These are phyloP conservation scores for Corchorus capsularis DNA, from an alignment of 345 rosid genomes.

Conservation along the genomic window DNA sequence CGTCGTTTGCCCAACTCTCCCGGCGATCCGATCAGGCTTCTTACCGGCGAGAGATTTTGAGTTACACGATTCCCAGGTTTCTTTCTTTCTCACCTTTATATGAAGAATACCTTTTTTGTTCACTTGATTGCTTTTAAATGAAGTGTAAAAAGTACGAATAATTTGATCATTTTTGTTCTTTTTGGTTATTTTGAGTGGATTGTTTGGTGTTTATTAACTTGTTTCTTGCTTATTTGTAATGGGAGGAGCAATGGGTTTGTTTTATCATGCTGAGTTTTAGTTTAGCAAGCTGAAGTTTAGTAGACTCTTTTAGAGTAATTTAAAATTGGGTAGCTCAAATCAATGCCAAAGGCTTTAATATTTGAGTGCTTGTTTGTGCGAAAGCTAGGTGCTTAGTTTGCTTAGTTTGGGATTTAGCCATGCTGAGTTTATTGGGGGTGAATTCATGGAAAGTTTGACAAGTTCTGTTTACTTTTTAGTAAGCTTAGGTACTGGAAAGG, in stretches of 20 bases:
- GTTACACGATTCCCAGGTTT: slow-evolving; percentile 12
- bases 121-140: background rate
- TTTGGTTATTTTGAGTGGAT: background rate
- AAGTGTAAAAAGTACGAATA: background rate
- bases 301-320: slow-evolving; percentile 1
- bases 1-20: background rate
- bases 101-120: background rate
- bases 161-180: background rate
- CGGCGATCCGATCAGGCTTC: slow-evolving; percentile 15
- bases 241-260: background rate
- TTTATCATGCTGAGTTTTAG: slow-evolving; percentile 10
- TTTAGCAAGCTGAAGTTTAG: slow-evolving; percentile 1
- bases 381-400: slow-evolving; percentile 1
- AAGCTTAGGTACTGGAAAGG: background rate
- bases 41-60: slow-evolving; percentile 9
- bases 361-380: background rate
- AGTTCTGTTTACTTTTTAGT: background rate
- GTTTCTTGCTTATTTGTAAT: background rate
- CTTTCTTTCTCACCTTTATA: background rate
- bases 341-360: background rate
- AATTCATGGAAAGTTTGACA: background rate
- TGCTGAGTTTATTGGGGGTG: background rate
- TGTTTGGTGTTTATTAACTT: background rate
- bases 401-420: background rate
- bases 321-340: background rate